Evolutionary conservation across 2,329 filamentous ascomycete species (phyloP).

Genomic region (Zalaria sp.): DNA sequence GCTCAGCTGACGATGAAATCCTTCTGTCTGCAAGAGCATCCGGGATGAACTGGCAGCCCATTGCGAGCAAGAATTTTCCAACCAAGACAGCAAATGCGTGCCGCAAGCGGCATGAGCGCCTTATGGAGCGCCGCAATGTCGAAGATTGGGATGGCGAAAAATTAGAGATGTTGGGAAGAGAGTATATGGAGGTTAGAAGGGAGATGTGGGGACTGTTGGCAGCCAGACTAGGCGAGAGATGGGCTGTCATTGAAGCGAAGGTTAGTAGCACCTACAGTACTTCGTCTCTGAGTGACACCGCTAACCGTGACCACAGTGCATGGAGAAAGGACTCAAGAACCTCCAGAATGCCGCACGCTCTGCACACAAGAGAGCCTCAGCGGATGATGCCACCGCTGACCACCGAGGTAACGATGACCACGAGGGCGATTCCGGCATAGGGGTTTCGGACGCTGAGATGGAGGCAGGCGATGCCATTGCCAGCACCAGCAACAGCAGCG

Average conservation of each 20-base stretch:
- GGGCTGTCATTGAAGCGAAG: slow-evolving; percentile 65
- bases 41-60: slow-evolving; percentile 72
- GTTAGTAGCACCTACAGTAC: slow-evolving; percentile 34
- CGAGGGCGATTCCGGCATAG: slow-evolving; percentile 57
- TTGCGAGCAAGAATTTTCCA: slow-evolving; percentile 62
- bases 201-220: slow-evolving; percentile 72
- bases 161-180: slow-evolving; percentile 58
- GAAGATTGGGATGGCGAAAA: slow-evolving; percentile 69
- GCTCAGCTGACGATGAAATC: slow-evolving; percentile 56
- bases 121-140: slow-evolving; percentile 59
- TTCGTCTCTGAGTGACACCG: slow-evolving; percentile 19
- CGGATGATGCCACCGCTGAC: slow-evolving; percentile 24
- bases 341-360: slow-evolving; percentile 56
- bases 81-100: slow-evolving; percentile 69
- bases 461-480: slow-evolving; percentile 8
- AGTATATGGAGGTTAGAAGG: slow-evolving; percentile 66
- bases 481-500: not conserved
- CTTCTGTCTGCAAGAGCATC: slow-evolving; percentile 58
- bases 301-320: slow-evolving; percentile 42
- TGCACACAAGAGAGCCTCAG: slow-evolving; percentile 45
- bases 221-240: slow-evolving; percentile 40
- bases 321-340: slow-evolving; percentile 73
- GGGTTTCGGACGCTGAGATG: slow-evolving; percentile 35
- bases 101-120: slow-evolving; percentile 73
- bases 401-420: slow-evolving; percentile 26